These are phyloP conservation scores for Pseudogymnoascus sp. DNA, from an alignment of 2,329 filamentous ascomycete species.

Conservation along the genomic window DNA sequence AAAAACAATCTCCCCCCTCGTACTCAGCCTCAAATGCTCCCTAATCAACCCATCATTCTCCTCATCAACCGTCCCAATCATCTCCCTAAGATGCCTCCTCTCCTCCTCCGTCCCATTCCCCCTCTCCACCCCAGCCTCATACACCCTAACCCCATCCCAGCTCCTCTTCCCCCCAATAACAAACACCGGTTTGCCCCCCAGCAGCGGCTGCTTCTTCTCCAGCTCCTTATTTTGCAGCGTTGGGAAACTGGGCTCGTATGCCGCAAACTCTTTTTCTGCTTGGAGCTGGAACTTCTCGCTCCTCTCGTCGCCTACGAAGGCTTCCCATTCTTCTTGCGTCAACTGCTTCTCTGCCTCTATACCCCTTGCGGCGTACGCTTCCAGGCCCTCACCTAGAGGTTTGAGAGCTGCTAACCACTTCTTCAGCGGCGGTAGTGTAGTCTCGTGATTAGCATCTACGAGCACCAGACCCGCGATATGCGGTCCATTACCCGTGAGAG, in stretches of 20 bases:
- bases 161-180: conserved; percentile 25
- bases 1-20: conserved; percentile 25
- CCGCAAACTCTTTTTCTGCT: conserved; percentile 8
- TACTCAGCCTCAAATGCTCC: conserved; percentile 26
- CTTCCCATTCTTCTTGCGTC: conserved; percentile 14
- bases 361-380: background rate
- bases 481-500: background rate
- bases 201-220: background rate
- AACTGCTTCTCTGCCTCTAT: conserved; percentile 13
- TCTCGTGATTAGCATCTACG: conserved; percentile 19
- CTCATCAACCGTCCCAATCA: conserved; percentile 25
- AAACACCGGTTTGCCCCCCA: conserved; percentile 15
- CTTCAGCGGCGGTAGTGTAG: background rate
- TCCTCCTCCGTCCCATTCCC: conserved; percentile 31
- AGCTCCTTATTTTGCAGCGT: background rate
- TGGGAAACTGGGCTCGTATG: conserved; percentile 10
- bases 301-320: conserved; percentile 2
- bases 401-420: background rate
- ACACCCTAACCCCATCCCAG: conserved; percentile 27
- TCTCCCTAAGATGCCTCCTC: conserved; percentile 23
- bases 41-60: conserved; percentile 26
- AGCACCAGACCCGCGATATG: conserved; percentile 19
- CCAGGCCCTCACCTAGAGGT: background rate
- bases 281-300: background rate
- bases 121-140: conserved; percentile 26